Evolutionary conservation across 768 basidiomycete genomes (phyloP).

Genomic region (Leucocoprinus leucothites): DNA sequence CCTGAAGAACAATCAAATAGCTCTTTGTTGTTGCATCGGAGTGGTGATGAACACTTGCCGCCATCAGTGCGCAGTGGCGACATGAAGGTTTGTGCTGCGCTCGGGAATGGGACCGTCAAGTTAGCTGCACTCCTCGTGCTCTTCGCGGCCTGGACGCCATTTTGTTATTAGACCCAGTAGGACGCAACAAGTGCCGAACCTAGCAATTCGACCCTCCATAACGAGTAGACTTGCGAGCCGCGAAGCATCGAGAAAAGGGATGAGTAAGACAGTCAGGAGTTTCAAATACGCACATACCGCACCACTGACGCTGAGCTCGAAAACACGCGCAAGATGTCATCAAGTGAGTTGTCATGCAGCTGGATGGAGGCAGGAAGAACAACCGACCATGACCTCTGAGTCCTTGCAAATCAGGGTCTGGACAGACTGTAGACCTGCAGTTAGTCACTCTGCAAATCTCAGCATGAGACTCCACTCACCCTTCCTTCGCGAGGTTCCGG

Average conservation of each 20-base stretch:
- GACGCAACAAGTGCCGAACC: slow-evolving; percentile 64
- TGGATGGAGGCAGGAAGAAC: slow-evolving; percentile 56
- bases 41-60: slow-evolving; percentile 54
- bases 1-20: slow-evolving; percentile 27
- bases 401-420: slow-evolving; percentile 28
- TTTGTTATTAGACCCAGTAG: slow-evolving; percentile 65
- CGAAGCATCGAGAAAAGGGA: slow-evolving; percentile 47
- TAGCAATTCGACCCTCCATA: slow-evolving; percentile 19
- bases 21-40: slow-evolving; percentile 60
- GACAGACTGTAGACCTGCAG: slow-evolving; percentile 16
- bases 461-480: not conserved
- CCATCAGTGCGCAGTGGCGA: slow-evolving; percentile 77
- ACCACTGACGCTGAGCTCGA: slow-evolving; percentile 53
- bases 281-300: slow-evolving; percentile 29
- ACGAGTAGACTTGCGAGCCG: slow-evolving; percentile 42
- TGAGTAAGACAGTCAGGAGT: not conserved
- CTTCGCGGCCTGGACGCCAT: slow-evolving; percentile 82
- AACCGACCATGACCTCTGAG: slow-evolving; percentile 42
- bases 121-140: slow-evolving; percentile 81
- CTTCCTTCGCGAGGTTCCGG: not conserved
- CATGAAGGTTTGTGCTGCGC: slow-evolving; percentile 76
- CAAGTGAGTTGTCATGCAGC: slow-evolving; percentile 59
- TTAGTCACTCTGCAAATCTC: not conserved
- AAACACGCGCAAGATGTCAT: slow-evolving; percentile 70
- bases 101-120: slow-evolving; percentile 71